A percentile compares a stretch with the other conserved stretches of the same genome.
phyloP scores from a whole-genome alignment of 2,329 filamentous ascomycete species.

The Cercospora sp. region DNA sequence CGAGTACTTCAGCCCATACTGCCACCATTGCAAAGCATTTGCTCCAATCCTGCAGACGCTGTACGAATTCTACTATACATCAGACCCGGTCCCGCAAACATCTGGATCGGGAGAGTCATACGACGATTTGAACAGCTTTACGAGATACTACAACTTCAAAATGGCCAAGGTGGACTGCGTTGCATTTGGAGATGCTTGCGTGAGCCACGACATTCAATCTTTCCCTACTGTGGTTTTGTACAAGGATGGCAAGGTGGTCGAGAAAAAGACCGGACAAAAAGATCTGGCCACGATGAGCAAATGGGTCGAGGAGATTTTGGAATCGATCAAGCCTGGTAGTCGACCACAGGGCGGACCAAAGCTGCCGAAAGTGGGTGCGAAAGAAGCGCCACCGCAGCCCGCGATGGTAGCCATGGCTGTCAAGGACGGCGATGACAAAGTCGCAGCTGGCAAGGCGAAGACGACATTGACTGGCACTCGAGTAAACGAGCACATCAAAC shows the following conservation, averaged over 20 bases:
- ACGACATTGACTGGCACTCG: conserved; percentile 49
- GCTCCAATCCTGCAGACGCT: conserved; percentile 86
- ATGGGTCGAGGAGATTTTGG: conserved; percentile 74
- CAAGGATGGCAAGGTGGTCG: conserved; percentile 70
- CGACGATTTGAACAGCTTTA: conserved; percentile 66
- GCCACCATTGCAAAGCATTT: conserved; percentile 72
- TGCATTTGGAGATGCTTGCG: conserved; percentile 77
- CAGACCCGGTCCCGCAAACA: conserved; percentile 63
- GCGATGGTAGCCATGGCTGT: conserved; percentile 34
- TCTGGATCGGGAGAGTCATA: conserved; percentile 46
- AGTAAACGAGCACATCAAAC: conserved; percentile 50
- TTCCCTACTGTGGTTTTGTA: conserved; percentile 80
- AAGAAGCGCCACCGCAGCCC: conserved; percentile 36
- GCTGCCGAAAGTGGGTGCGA: conserved; percentile 70
- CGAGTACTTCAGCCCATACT: conserved; percentile 54
- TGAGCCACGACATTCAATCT: conserved; percentile 62
- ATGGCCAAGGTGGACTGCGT: conserved; percentile 86
- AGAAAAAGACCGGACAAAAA: conserved; percentile 66
- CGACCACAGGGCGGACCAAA: conserved; percentile 66
- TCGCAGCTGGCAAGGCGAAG: conserved; percentile 41
- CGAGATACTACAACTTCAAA: conserved; percentile 81
- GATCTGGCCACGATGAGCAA: conserved; percentile 65
- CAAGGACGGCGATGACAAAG: conserved; percentile 31
- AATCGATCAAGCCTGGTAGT: conserved; percentile 76
- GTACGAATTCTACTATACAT: conserved; percentile 95